These are phyloP conservation scores for Cladosporium sp. DNA, from an alignment of 2,329 filamentous ascomycete species.

Conservation along the genomic window DNA sequence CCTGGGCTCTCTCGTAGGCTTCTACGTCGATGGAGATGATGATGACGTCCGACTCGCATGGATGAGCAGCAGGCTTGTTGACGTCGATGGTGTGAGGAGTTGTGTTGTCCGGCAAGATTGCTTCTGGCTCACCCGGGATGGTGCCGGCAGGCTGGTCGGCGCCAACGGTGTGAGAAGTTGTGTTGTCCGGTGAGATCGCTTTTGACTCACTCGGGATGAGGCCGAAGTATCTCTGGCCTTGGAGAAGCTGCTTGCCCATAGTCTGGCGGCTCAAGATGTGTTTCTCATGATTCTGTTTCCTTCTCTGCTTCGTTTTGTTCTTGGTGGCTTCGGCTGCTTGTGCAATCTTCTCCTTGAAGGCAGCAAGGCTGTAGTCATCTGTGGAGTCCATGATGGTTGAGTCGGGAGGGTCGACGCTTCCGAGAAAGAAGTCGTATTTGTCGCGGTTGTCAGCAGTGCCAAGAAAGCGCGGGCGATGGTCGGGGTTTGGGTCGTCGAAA, in stretches of 20 bases:
- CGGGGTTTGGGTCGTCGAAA: conserved; percentile 66
- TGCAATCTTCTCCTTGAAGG: conserved; percentile 58
- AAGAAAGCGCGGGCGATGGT: conserved; percentile 67
- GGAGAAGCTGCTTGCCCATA: conserved; percentile 59
- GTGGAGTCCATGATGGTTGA: not conserved
- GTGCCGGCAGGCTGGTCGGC: conserved; percentile 51
- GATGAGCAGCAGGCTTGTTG: conserved; percentile 46
- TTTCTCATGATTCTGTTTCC: conserved; percentile 43
- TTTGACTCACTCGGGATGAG: conserved; percentile 49
- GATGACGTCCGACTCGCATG: conserved; percentile 58
- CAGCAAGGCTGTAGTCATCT: conserved; percentile 42
- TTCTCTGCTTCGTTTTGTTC: conserved; percentile 49
- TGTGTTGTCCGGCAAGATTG: not conserved
- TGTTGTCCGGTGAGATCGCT: not conserved
- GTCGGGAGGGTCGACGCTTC: conserved; percentile 17
- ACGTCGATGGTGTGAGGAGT: conserved; percentile 33
- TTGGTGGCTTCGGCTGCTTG: conserved; percentile 52
- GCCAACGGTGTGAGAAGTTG: conserved; percentile 23
- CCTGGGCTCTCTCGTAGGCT: conserved; percentile 67
- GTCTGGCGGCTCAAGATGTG: conserved; percentile 52
- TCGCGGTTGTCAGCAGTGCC: conserved; percentile 55
- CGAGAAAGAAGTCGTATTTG: conserved; percentile 42
- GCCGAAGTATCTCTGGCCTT: conserved; percentile 70
- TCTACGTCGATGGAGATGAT: conserved; percentile 84
- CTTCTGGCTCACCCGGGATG: conserved; percentile 38